Conservation (phyloP, 345 rosid species). For the Noccaea bulbosa region DNA sequence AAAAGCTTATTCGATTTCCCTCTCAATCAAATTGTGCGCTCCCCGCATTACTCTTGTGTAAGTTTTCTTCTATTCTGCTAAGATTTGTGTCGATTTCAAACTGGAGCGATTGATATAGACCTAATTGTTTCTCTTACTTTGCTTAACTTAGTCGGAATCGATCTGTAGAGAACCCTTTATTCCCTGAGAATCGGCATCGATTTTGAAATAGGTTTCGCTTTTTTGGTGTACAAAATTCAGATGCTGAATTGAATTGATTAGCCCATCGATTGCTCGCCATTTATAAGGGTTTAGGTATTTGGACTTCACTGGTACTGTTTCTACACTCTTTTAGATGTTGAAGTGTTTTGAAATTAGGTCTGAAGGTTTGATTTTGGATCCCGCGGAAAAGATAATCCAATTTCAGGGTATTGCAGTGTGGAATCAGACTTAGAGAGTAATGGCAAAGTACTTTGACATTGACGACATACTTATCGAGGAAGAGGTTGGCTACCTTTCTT, state of each 20-base stretch:
- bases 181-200: not conserved
- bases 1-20: no score
- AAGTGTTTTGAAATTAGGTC: no score
- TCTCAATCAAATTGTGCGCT: no score
- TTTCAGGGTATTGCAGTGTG: not conserved
- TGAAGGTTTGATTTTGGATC: not conserved
- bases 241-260: no score
- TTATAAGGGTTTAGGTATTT: no score
- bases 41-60: not conserved
- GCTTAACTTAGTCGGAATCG: not conserved
- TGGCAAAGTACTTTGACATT: conserved; percentile 69
- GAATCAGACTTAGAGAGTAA: conserved; percentile 8
- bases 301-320: no score
- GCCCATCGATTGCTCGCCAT: no score
- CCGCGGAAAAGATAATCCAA: not conserved
- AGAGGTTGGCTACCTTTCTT: conserved; percentile 52
- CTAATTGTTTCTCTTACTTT: not conserved
- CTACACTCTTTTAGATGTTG: no score
- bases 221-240: no score
- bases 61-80: not conserved
- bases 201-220: not conserved
- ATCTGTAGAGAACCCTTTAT: no score
- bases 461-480: conserved; percentile 80
- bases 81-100: conserved; percentile 3
- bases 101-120: not conserved